A percentile compares a stretch with the other conserved stretches of the same genome.
These are phyloP conservation scores for Chrysoporthe austroafricana DNA, from an alignment of 2,329 filamentous ascomycete genomes.

Conservation along the genomic window DNA sequence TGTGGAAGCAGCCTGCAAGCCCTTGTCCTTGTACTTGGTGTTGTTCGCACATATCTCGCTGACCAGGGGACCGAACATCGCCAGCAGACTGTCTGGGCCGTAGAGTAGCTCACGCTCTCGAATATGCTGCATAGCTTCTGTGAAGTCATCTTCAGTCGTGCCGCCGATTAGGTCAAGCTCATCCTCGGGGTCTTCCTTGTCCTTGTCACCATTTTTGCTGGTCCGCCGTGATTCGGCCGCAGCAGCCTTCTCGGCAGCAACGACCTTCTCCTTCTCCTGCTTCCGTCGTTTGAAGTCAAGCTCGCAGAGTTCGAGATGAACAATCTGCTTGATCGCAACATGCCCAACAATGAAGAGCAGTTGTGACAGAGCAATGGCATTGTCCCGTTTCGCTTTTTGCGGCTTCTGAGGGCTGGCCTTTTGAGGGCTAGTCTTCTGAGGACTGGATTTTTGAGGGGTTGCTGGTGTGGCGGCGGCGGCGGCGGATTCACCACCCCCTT, in stretches of 20 bases:
- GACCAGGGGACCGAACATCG: slow-evolving; percentile 88
- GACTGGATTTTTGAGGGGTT: slow-evolving; percentile 30
- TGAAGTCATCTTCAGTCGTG: slow-evolving; percentile 93
- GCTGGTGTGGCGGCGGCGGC: slow-evolving; percentile 18
- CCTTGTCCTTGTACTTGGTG: slow-evolving; percentile 85
- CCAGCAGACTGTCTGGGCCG: slow-evolving; percentile 80
- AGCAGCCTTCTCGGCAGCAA: slow-evolving; percentile 50
- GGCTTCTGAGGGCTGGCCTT: slow-evolving; percentile 14
- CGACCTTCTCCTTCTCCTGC: slow-evolving; percentile 78
- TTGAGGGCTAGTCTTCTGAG: slow-evolving; percentile 28
- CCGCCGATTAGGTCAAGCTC: slow-evolving; percentile 96
- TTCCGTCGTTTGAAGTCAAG: slow-evolving; percentile 97
- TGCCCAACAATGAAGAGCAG: slow-evolving; percentile 94
- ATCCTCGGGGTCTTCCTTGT: slow-evolving; percentile 72
- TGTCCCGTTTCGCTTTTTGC: slow-evolving; percentile 59
- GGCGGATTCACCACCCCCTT: slow-evolving; percentile 29
- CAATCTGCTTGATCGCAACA: slow-evolving; percentile 97
- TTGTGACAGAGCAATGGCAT: slow-evolving; percentile 80
- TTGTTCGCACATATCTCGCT: slow-evolving; percentile 95
- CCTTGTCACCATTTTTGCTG: slow-evolving; percentile 40
- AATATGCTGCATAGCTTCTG: slow-evolving; percentile 82
- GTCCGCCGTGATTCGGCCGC: slow-evolving; percentile 37
- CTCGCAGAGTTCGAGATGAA: slow-evolving; percentile 96
- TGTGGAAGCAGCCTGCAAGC: slow-evolving; percentile 89
- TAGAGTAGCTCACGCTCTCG: slow-evolving; percentile 84